Conservation (phyloP, 495 filamentous ascomycete species). For the Xylaria flabelliformis region DNA sequence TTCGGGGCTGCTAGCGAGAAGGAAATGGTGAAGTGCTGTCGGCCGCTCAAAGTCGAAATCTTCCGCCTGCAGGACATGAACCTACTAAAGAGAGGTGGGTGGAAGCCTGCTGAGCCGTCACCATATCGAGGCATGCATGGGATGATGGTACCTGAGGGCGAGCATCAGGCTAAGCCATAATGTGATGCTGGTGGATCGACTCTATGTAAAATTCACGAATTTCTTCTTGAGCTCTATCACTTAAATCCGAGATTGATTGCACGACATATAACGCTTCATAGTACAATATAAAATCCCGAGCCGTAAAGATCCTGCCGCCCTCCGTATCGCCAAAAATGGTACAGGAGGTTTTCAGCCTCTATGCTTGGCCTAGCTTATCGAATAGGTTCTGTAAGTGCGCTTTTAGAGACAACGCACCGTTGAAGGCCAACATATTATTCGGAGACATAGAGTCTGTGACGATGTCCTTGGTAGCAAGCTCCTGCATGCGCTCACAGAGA, state of each 20-base stretch:
- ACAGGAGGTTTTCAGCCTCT: not conserved
- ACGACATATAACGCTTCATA: not conserved
- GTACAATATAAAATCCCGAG: not conserved
- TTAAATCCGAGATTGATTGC: not conserved
- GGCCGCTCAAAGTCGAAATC: conserved; percentile 75
- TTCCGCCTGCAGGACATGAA: conserved; percentile 62
- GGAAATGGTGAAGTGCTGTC: conserved; percentile 73
- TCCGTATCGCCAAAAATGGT: not conserved
- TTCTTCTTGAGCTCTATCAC: not conserved
- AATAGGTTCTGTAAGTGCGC: not conserved
- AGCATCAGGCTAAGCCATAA: conserved; percentile 26
- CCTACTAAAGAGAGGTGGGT: conserved; percentile 58
- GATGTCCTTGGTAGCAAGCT: conserved; percentile 39
- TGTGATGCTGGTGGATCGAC: not conserved
- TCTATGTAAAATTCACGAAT: not conserved
- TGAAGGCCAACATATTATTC: conserved; percentile 42
- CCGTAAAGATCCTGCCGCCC: not conserved
- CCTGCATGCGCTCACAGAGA: conserved; percentile 42
- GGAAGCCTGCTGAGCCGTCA: conserved; percentile 63
- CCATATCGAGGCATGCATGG: conserved; percentile 73
- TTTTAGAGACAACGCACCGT: conserved; percentile 31
- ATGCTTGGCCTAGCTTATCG: not conserved
- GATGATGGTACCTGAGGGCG: conserved; percentile 49
- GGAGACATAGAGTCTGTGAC: conserved; percentile 33
- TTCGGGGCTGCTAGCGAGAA: conserved; percentile 70